Conservation (phyloP, 73 alveolate genomes). For the Uronychia binucleata region DNA sequence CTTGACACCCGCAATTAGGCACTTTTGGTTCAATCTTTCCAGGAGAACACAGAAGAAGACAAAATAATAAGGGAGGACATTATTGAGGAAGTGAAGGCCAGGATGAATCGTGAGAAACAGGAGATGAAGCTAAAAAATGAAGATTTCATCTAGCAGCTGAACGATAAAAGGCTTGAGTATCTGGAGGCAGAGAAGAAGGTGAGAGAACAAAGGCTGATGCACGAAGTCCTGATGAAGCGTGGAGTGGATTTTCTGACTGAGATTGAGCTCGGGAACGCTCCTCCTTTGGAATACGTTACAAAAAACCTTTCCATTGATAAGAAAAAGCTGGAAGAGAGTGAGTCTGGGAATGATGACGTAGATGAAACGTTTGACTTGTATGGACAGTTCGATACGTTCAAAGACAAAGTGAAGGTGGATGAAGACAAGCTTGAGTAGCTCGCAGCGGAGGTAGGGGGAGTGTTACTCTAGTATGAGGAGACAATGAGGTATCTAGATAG, state of each 20-base stretch:
- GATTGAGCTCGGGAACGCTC: constrained; percentile 81
- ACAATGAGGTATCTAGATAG: constrained; percentile 32
- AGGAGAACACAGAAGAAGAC: constrained; percentile 56
- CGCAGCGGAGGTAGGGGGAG: constrained; percentile 1
- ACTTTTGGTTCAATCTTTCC: constrained; percentile 53
- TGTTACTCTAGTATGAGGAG: constrained; percentile 32
- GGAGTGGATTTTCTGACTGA: constrained; percentile 73
- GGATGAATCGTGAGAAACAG: constrained; percentile 54
- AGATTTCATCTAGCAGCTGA: constrained; percentile 54
- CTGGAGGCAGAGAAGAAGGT: constrained; percentile 58
- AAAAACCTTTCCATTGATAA: constrained; percentile 49
- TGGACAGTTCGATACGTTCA: constrained; percentile 11
- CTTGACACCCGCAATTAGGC: constrained; percentile 53
- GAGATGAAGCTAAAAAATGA: constrained; percentile 60
- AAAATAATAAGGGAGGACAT: constrained; percentile 54
- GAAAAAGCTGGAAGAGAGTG: constrained; percentile 17
- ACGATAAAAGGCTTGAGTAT: constrained; percentile 56
- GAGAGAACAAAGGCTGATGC: constrained; percentile 60
- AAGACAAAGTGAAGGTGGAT: constrained; percentile 1
- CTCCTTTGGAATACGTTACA: constrained; percentile 70
- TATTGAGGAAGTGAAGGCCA: constrained; percentile 71
- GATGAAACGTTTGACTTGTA: constrained; percentile 6
- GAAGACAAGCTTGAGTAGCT: constrained; percentile 24
- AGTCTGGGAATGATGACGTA: neutral
- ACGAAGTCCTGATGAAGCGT: constrained; percentile 62